Evolutionary conservation across 345 rosid species (phyloP).

Genomic region (Hibiscus trionum): DNA sequence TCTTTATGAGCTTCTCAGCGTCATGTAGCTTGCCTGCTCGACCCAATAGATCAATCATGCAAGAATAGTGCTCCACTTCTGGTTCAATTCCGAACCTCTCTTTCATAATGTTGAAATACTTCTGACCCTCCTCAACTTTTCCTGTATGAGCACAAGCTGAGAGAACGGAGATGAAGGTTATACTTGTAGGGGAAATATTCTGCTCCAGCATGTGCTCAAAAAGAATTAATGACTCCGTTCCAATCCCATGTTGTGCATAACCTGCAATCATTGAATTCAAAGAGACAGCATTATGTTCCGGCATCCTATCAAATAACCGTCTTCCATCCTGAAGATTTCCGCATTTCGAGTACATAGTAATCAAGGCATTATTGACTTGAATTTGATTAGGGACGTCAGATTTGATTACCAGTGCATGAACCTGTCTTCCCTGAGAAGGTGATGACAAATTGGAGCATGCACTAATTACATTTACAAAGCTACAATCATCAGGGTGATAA

Average conservation of each 20-base stretch:
- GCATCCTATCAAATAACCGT: constrained; percentile 62
- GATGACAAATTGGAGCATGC: constrained; percentile 73
- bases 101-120: constrained; percentile 60
- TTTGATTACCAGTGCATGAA: constrained; percentile 66
- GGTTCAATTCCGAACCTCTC: constrained; percentile 63
- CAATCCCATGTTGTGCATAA: constrained; percentile 72
- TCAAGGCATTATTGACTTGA: constrained; percentile 59
- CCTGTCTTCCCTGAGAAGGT: constrained; percentile 71
- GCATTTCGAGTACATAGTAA: constrained; percentile 67
- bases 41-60: constrained; percentile 82
- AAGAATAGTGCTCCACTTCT: constrained; percentile 78
- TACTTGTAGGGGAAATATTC: constrained; percentile 46
- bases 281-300: constrained; percentile 51
- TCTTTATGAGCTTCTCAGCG: constrained; percentile 66
- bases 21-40: constrained; percentile 73
- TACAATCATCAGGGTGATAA: constrained; percentile 74
- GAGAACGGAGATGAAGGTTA: constrained; percentile 79
- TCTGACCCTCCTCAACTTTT: constrained; percentile 53
- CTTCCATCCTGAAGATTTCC: constrained; percentile 71
- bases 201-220: constrained; percentile 57
- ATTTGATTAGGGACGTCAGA: constrained; percentile 61
- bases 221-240: constrained; percentile 44
- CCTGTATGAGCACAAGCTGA: constrained; percentile 87
- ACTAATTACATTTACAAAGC: constrained; percentile 68
- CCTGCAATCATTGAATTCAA: constrained; percentile 75